Base-by-base conservation (phyloP, 2,329 filamentous ascomycete species). In the Beauveria sp. region DNA sequence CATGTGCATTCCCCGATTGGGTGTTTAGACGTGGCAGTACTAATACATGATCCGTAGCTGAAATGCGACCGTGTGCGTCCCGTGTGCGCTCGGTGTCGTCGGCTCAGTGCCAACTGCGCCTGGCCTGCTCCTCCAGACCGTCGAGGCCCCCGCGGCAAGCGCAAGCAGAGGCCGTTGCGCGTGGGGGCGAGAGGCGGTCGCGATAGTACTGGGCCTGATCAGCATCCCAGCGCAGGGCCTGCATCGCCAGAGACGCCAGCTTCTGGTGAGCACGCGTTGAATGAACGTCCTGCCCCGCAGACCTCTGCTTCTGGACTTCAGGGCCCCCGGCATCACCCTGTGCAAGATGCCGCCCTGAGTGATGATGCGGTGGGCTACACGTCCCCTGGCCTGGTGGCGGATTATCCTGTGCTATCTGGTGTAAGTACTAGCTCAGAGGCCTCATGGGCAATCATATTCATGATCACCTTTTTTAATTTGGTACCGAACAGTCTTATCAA, bases 111-210 rank as follows among this genome's bases (percentile, higher is more conserved):
- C n/a, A n/a, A 37, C 3, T 57, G 55, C 28, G n/a, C 43, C 26
- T 57, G 48, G 40, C 55, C 55, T 6, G 55, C 43, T 12, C 55
- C 55, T 28, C 55, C 55, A 24, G 44, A 57, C 22, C 55, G 55
- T 22, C 55, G 55, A 3, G 55, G 55, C 12, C 55, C 55, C 3
- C 55, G 55, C 14, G 46, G 28, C 20, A 57, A 57, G n/a, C 44
- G 43, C 43, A 48, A 40, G 28, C 55, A n/a, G 28, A 48, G 28
- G 28, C 28, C 34, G 18, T n/a, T 57, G 26, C 44, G 43, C 5
- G 34, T 4, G n/a, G 28, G 22, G 10, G 22, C 18, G 12, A 20
- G 48, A 18, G 55, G 28, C n/a, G 10, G 2, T 37, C 28, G n/a
- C 18, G 28, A 37, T 24, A 24, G 18, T 34, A 7, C 18, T 34